These are phyloP conservation scores for Ceratobasidium sp. DNA, from an alignment of 1,284 basidiomycete genomes.

Conservation along the genomic window DNA sequence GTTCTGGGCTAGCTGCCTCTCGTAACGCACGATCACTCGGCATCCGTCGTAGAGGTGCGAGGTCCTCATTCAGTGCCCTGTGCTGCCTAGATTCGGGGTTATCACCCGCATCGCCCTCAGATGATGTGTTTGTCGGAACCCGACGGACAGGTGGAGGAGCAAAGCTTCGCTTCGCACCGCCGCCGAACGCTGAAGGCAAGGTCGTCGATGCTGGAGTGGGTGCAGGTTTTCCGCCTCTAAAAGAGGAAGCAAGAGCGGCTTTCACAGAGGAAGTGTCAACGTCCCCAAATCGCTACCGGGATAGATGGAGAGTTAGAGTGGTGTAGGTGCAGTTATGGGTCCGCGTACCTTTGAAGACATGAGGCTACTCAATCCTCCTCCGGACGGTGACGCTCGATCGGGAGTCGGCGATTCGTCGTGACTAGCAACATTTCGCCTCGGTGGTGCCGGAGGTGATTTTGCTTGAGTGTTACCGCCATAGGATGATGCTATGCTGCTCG, in stretches of 20 bases:
- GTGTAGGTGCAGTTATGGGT: neutral
- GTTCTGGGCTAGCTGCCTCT: constrained; percentile 52
- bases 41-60: constrained; percentile 42
- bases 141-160: constrained; percentile 70
- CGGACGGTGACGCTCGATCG: constrained; percentile 21
- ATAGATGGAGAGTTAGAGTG: neutral
- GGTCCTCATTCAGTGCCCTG: constrained; percentile 38
- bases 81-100: constrained; percentile 37
- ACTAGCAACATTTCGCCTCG: constrained; percentile 11
- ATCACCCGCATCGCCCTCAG: constrained; percentile 38
- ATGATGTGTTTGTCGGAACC: constrained; percentile 50
- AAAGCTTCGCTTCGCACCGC: constrained; percentile 64
- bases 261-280: constrained; percentile 70
- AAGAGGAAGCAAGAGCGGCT: constrained; percentile 61
- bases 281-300: constrained; percentile 69
- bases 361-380: constrained; percentile 23
- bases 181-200: constrained; percentile 65
- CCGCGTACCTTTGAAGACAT: constrained; percentile 21
- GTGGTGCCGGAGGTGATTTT: constrained; percentile 38
- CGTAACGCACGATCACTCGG: constrained; percentile 51
- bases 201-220: constrained; percentile 52
- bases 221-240: constrained; percentile 60
- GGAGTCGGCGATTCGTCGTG: constrained; percentile 6
- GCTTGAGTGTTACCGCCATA: constrained; percentile 17
- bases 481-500: constrained; percentile 53